Conservation (phyloP, 1,139 yeast genomes). For the Magnusiomyces tetraspermus region DNA sequence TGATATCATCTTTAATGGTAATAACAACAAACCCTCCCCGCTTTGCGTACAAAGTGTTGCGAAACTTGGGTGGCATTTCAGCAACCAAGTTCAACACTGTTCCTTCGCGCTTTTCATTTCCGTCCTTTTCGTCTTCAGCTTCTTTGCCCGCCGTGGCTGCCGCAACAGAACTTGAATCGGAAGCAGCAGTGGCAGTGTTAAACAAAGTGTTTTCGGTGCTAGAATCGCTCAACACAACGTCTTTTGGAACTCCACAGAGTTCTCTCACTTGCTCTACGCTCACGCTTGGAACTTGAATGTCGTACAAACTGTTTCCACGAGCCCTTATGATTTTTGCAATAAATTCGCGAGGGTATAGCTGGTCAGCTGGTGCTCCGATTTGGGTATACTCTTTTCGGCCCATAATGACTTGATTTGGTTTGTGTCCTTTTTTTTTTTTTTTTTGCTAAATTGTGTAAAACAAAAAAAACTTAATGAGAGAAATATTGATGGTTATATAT, state of each 20-base stretch:
- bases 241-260: slow-evolving; percentile 10
- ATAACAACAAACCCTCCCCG: slow-evolving; percentile 34
- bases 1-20: slow-evolving; percentile 22
- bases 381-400: slow-evolving; percentile 18
- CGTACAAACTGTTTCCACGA: slow-evolving; percentile 30
- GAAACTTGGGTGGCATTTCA: slow-evolving; percentile 32
- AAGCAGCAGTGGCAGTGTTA: neutral
- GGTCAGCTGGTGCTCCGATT: slow-evolving; percentile 28
- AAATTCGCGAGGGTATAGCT: slow-evolving; percentile 25
- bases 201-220: neutral
- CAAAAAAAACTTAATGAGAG: no score
- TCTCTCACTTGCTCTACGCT: slow-evolving; percentile 16
- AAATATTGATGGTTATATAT: no score
- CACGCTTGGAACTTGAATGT: slow-evolving; percentile 24
- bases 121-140: slow-evolving; percentile 4
- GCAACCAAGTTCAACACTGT: slow-evolving; percentile 17
- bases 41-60: slow-evolving; percentile 32
- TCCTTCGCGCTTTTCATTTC: slow-evolving; percentile 1
- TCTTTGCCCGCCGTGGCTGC: slow-evolving; percentile 15
- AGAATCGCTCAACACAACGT: slow-evolving; percentile 14
- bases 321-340: slow-evolving; percentile 28
- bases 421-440: no score
- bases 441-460: no score
- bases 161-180: slow-evolving; percentile 7
- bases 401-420: no score